Evolutionary conservation across 2,329 filamentous ascomycete species (phyloP).

Genomic region (Lanzia echinophila): DNA sequence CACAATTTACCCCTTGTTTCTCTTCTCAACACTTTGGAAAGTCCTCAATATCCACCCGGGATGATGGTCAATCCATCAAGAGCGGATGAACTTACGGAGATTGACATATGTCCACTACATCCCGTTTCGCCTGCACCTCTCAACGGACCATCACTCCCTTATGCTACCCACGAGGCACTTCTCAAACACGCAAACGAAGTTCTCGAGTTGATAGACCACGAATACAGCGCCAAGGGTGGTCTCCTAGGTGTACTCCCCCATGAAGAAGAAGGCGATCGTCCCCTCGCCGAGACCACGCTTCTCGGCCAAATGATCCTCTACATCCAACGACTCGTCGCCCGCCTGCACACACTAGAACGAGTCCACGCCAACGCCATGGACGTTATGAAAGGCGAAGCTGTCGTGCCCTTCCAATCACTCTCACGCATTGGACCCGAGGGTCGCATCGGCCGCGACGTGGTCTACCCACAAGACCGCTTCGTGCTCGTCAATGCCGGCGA

Average conservation of each 20-base stretch:
- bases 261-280: constrained; percentile 33
- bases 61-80: constrained; percentile 5
- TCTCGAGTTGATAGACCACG: constrained; percentile 53
- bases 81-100: constrained; percentile 1
- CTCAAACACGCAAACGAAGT: constrained; percentile 53
- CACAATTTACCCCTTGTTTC: constrained; percentile 24
- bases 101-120: constrained; percentile 25
- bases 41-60: not conserved
- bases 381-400: constrained; percentile 42
- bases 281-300: constrained; percentile 43
- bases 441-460: constrained; percentile 41
- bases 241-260: constrained; percentile 48
- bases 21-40: constrained; percentile 22
- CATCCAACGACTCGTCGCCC: constrained; percentile 45
- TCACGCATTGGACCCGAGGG: constrained; percentile 47
- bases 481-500: constrained; percentile 49
- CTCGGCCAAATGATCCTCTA: constrained; percentile 52
- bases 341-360: constrained; percentile 52
- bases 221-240: constrained; percentile 49
- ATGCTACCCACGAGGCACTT: constrained; percentile 32
- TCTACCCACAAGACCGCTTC: constrained; percentile 49
- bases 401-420: constrained; percentile 45
- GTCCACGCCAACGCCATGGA: constrained; percentile 45
- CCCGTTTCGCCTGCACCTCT: constrained; percentile 5
- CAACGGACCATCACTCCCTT: constrained; percentile 18